Conservation (phyloP, 106 monocot genomes). For the Dendrobium nobile region DNA sequence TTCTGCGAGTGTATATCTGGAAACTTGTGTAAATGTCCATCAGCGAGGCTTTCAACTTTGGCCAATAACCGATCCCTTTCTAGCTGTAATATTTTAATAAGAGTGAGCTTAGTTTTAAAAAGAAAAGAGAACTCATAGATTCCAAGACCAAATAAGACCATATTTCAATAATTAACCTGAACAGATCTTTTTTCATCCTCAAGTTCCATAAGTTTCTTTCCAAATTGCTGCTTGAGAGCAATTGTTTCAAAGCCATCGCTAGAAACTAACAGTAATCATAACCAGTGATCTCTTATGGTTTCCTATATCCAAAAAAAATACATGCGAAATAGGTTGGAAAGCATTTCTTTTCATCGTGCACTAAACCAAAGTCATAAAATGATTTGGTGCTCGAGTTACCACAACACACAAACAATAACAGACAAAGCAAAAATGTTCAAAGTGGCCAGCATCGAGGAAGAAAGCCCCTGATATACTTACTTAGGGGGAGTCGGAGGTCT, state of each 20-base stretch:
- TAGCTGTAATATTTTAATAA: conserved; percentile 49
- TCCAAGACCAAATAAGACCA: neutral
- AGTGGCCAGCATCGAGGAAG: no score
- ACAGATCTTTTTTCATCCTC: conserved; percentile 84
- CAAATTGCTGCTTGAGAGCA: conserved; percentile 89
- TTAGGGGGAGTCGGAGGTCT: no score
- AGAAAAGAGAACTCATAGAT: neutral
- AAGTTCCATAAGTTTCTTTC: conserved; percentile 95
- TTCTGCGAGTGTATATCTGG: conserved; percentile 74
- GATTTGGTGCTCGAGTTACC: neutral
- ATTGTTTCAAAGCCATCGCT: conserved; percentile 29
- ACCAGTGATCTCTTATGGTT: no score
- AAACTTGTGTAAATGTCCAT: conserved; percentile 59
- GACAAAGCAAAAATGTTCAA: neutral
- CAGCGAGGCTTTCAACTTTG: conserved; percentile 84
- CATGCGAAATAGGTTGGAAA: neutral
- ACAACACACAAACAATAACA: neutral
- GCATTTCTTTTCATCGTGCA: neutral
- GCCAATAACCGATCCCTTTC: conserved; percentile 75
- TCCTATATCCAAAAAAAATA: no score
- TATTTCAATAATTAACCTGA: conserved; percentile 40
- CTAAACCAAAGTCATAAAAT: neutral
- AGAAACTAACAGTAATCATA: no score
- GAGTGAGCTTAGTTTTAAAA: neutral
- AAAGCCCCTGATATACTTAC: no score